Percentiles rank a stretch among this genome's conserved stretches.
These are phyloP conservation scores for Cladosporium sp. DNA, from an alignment of 2,329 filamentous ascomycete genomes.

Conservation along the genomic window DNA sequence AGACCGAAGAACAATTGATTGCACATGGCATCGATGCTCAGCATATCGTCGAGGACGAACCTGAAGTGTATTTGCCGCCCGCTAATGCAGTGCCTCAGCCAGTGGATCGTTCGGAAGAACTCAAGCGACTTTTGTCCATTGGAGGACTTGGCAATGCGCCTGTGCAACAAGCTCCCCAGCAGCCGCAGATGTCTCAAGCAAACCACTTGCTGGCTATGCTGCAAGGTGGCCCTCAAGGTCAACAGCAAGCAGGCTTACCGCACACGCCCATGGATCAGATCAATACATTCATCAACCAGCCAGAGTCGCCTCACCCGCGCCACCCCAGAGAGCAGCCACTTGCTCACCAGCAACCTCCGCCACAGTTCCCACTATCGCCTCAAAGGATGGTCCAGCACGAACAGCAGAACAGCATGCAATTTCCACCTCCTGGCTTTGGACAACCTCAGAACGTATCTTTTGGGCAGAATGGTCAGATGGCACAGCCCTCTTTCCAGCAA, in stretches of 20 bases:
- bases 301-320: conserved; percentile 55
- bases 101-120: conserved; percentile 40
- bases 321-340: conserved; percentile 50
- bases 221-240: conserved; percentile 41
- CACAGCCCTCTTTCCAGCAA: not conserved
- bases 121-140: conserved; percentile 55
- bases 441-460: conserved; percentile 3
- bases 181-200: conserved; percentile 42
- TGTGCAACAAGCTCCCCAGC: not conserved
- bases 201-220: conserved; percentile 61
- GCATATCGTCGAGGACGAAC: not conserved
- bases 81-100: conserved; percentile 23
- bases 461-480: not conserved
- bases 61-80: conserved; percentile 2
- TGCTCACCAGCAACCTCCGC: conserved; percentile 52
- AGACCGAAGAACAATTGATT: conserved; percentile 12
- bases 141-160: conserved; percentile 28
- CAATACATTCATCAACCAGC: conserved; percentile 27
- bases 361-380: conserved; percentile 50
- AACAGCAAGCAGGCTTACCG: conserved; percentile 9
- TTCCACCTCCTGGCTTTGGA: conserved; percentile 14
- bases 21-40: conserved; percentile 16
- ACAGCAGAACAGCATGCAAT: conserved; percentile 30
- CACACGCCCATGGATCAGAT: conserved; percentile 17
- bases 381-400: conserved; percentile 30